phyloP scores from a whole-genome alignment of 1,284 basidiomycete species.

The Vanrija sp. region DNA sequence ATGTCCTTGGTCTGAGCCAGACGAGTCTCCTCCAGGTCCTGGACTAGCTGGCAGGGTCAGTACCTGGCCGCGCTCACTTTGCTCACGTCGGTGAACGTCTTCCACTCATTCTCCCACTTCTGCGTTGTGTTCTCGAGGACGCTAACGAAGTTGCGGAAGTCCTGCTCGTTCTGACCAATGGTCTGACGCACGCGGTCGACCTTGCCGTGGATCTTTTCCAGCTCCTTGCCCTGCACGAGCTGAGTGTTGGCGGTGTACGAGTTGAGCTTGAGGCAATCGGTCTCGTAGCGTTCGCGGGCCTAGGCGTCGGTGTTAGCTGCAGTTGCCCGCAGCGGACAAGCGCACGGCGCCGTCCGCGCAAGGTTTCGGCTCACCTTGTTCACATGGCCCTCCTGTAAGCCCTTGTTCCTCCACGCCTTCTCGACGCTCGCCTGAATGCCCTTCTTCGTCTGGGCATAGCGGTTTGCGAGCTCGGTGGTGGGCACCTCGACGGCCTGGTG shows the following conservation, averaged over 20 bases:
- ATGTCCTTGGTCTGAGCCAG: constrained; percentile 92
- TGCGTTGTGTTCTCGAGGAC: constrained; percentile 73
- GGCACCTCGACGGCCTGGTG: constrained; percentile 71
- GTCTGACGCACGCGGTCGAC: constrained; percentile 86
- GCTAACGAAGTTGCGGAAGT: constrained; percentile 82
- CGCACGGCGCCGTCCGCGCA: constrained; percentile 4
- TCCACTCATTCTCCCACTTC: constrained; percentile 95
- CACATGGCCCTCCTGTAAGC: constrained; percentile 76
- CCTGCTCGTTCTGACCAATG: constrained; percentile 81
- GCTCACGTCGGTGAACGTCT: constrained; percentile 72
- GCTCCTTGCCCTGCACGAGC: constrained; percentile 86
- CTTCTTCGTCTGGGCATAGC: constrained; percentile 67
- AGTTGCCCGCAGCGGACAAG: not conserved
- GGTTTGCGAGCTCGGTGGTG: constrained; percentile 60
- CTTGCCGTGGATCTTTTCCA: constrained; percentile 84
- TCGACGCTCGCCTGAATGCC: constrained; percentile 69
- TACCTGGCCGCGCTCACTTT: not conserved
- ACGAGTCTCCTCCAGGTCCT: constrained; percentile 93
- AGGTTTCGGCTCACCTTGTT: constrained; percentile 54
- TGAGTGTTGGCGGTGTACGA: constrained; percentile 90
- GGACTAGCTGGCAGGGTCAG: constrained; percentile 59
- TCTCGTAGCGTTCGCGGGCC: constrained; percentile 90
- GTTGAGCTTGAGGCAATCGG: constrained; percentile 91
- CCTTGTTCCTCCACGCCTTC: constrained; percentile 81
- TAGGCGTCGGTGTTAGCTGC: constrained; percentile 21